phyloP scores from a whole-genome alignment of 257 asterid species.

The Leptodermis oblonga region DNA sequence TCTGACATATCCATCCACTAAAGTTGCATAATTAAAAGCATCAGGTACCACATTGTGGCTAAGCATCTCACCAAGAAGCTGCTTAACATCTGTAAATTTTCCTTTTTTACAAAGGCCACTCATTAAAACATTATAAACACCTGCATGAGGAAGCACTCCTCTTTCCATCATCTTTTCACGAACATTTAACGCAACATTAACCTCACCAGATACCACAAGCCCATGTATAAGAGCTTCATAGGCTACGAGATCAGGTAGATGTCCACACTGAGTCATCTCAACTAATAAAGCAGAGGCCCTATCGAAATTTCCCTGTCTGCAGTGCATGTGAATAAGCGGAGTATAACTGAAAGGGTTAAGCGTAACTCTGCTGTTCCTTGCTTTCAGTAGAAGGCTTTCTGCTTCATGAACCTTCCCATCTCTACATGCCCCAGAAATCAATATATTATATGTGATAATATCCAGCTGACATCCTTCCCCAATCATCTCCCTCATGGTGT shows the following conservation, averaged over 20 bases:
- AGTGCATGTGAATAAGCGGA: conserved; percentile 60
- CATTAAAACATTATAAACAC: conserved; percentile 76
- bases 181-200: conserved; percentile 65
- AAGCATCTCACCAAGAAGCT: conserved; percentile 73
- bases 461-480: conserved; percentile 52
- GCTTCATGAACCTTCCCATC: conserved; percentile 69
- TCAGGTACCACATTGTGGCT: conserved; percentile 55
- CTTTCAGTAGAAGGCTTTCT: conserved; percentile 54
- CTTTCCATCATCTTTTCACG: conserved; percentile 66
- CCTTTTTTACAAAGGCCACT: conserved; percentile 70
- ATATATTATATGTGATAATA: conserved; percentile 65
- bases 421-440: conserved; percentile 60
- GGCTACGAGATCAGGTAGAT: conserved; percentile 67
- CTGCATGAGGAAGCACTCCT: conserved; percentile 63
- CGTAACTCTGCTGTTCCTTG: conserved; percentile 33
- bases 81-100: conserved; percentile 50
- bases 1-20: conserved; percentile 75
- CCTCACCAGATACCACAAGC: conserved; percentile 62
- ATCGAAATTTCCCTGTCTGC: conserved; percentile 62
- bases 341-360: conserved; percentile 68
- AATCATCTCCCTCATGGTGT: conserved; percentile 44
- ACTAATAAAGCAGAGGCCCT: conserved; percentile 60
- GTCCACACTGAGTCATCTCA: conserved; percentile 65
- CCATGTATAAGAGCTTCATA: conserved; percentile 80
- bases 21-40: conserved; percentile 64